Evolutionary conservation across 2,329 filamentous ascomycete genomes (phyloP).

Genomic region (Diaporthe ilicicola): DNA sequence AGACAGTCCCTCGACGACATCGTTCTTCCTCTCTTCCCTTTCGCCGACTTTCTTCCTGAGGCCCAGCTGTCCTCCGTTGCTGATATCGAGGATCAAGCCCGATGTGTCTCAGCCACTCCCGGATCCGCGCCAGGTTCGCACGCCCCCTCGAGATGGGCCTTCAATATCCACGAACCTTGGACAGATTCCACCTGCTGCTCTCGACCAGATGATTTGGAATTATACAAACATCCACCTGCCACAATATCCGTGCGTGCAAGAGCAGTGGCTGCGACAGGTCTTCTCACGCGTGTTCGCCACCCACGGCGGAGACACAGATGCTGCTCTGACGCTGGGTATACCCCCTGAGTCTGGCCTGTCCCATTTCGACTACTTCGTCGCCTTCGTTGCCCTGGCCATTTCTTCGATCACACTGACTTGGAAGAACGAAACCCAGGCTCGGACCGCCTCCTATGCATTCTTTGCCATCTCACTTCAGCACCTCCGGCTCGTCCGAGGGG

Average conservation of each 20-base stretch:
- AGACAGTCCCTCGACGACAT: background rate
- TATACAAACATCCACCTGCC: constrained; percentile 25
- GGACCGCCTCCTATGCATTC: constrained; percentile 19
- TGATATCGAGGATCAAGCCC: constrained; percentile 16
- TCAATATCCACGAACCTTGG: constrained; percentile 17
- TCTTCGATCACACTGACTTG: constrained; percentile 26
- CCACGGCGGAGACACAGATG: constrained; percentile 23
- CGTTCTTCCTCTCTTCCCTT: constrained; percentile 17
- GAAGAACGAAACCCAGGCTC: constrained; percentile 23
- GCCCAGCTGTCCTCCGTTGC: constrained; percentile 22
- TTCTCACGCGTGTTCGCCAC: background rate
- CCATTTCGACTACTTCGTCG: constrained; percentile 26
- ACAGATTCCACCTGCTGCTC: constrained; percentile 18
- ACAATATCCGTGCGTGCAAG: constrained; percentile 26
- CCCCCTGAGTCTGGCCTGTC: constrained; percentile 17
- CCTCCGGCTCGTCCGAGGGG: constrained; percentile 6
- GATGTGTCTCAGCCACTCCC: background rate
- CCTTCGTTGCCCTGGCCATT: constrained; percentile 14
- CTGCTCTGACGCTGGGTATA: constrained; percentile 10
- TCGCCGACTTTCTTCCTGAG: constrained; percentile 21
- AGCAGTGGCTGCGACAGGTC: constrained; percentile 23
- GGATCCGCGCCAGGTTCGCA: background rate
- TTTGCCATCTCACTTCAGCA: constrained; percentile 25
- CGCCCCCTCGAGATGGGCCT: constrained; percentile 21
- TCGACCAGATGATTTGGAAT: constrained; percentile 24